Evolutionary conservation across 192 early-diverging fungal species (phyloP).

Genomic region (Backusella sp.): DNA sequence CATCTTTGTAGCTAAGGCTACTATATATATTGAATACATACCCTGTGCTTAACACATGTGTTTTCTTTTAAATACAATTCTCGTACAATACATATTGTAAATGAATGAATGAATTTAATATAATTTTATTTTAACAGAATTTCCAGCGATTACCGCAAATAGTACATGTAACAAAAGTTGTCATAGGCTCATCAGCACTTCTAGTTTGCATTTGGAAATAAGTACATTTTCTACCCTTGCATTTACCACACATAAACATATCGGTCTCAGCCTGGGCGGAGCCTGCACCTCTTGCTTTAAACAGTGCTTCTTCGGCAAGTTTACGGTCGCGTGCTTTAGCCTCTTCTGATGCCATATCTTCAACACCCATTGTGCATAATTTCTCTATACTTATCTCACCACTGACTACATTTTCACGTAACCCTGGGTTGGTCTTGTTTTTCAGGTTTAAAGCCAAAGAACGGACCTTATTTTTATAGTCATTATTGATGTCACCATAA

Average conservation of each 20-base stretch:
- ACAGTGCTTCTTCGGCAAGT: slow-evolving; percentile 71
- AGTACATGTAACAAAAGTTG: slow-evolving; percentile 92
- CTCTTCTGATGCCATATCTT: slow-evolving; percentile 93
- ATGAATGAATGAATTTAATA: neutral
- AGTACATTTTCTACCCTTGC: slow-evolving; percentile 78
- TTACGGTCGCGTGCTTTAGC: slow-evolving; percentile 66
- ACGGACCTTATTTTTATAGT: slow-evolving; percentile 76
- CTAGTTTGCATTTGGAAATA: slow-evolving; percentile 90
- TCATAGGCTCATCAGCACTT: slow-evolving; percentile 99
- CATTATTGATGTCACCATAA: slow-evolving; percentile 43
- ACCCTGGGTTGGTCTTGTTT: slow-evolving; percentile 72
- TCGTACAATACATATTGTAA: neutral
- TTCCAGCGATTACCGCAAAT: slow-evolving; percentile 89
- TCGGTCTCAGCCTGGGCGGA: slow-evolving; percentile 82
- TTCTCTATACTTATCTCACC: slow-evolving; percentile 62
- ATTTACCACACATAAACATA: slow-evolving; percentile 93
- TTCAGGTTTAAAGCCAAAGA: slow-evolving; percentile 78
- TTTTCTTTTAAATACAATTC: neutral
- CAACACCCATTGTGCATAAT: slow-evolving; percentile 76
- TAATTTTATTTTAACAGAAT: slow-evolving; percentile 18
- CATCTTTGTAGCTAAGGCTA: no score
- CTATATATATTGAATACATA: no score
- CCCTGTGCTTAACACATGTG: no score
- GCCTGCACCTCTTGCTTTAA: slow-evolving; percentile 75
- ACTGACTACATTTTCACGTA: slow-evolving; percentile 66